Percentiles rank a stretch among this genome's conserved stretches.
These are phyloP conservation scores for Capsella rubella DNA, from an alignment of 441 rosid species.

Conservation along the genomic window DNA sequence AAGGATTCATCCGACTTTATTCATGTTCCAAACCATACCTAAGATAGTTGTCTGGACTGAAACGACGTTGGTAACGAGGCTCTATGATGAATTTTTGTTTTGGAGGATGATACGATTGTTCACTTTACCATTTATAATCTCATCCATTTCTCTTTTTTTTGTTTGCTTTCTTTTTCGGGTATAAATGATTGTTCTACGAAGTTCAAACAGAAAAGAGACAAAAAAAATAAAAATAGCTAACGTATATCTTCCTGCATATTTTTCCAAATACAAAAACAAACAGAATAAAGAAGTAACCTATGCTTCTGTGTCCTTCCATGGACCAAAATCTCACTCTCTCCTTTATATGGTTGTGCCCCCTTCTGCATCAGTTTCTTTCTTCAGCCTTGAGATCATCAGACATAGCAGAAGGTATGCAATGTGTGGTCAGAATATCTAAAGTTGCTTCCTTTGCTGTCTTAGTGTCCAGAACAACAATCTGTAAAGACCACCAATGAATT, in stretches of 20 bases:
- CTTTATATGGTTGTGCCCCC: constrained; percentile 6
- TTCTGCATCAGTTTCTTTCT: constrained; percentile 16
- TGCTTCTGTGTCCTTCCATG: constrained; percentile 9
- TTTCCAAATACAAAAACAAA: constrained; percentile 18
- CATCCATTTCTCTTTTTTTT: background rate
- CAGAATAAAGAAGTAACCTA: constrained; percentile 11
- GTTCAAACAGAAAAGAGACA: background rate
- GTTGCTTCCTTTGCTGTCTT: constrained; percentile 85
- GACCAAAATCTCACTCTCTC: constrained; percentile 13
- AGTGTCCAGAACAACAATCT: constrained; percentile 76
- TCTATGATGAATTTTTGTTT: too few species aligned
- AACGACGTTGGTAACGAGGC: too few species aligned
- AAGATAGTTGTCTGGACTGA: too few species aligned
- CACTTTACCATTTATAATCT: background rate
- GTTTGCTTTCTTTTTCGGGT: background rate
- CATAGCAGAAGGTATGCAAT: constrained; percentile 91
- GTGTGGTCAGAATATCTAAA: constrained; percentile 76
- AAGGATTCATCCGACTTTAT: too few species aligned
- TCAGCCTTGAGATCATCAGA: constrained; percentile 81
- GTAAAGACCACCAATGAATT: constrained; percentile 29
- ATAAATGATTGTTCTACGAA: background rate
- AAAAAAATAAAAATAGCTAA: background rate
- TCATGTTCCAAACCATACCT: too few species aligned
- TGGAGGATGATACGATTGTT: background rate
- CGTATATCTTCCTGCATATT: constrained; percentile 17